phyloP scores from a whole-genome alignment of 371 early-diverging fungal species.

The Umbelopsis sp. region DNA sequence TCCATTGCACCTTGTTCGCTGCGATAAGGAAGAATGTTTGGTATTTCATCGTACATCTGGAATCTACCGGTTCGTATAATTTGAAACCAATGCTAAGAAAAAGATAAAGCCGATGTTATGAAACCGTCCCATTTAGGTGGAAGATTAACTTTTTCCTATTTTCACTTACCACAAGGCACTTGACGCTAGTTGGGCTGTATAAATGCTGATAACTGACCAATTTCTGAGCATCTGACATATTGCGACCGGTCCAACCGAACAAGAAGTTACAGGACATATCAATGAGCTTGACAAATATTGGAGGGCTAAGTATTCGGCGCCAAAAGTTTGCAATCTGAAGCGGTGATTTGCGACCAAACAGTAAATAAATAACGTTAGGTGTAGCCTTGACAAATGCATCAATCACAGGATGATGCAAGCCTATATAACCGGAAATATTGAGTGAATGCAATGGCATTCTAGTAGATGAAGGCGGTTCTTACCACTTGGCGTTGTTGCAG shows the following conservation, averaged over 20 bases:
- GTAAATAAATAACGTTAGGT: slow-evolving; percentile 88
- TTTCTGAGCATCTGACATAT: slow-evolving; percentile 78
- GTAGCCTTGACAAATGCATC: slow-evolving; percentile 85
- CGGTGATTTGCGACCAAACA: slow-evolving; percentile 87
- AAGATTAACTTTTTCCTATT: no score
- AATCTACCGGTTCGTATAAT: slow-evolving; percentile 87
- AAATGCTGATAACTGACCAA: slow-evolving; percentile 85
- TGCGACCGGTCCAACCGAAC: slow-evolving; percentile 85
- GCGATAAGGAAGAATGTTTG: slow-evolving; percentile 65
- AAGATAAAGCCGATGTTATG: background rate
- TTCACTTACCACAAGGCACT: slow-evolving; percentile 77
- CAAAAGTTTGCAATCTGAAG: slow-evolving; percentile 86
- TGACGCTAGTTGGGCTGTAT: slow-evolving; percentile 89
- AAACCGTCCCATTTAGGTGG: no score
- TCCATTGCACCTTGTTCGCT: slow-evolving; percentile 45
- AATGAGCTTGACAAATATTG: slow-evolving; percentile 77
- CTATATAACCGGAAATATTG: slow-evolving; percentile 23
- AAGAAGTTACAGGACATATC: slow-evolving; percentile 76
- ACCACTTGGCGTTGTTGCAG: slow-evolving; percentile 85
- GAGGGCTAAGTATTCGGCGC: slow-evolving; percentile 79
- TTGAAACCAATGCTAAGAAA: slow-evolving; percentile 86
- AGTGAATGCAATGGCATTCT: no score
- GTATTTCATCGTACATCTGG: slow-evolving; percentile 93
- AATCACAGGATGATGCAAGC: slow-evolving; percentile 80
- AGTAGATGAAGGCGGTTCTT: slow-evolving; percentile 6